Evolutionary conservation across 148 eudicot species (phyloP), one percentile per base, ranked within the genome.

Genomic region (Persicaria maculosa): DNA sequence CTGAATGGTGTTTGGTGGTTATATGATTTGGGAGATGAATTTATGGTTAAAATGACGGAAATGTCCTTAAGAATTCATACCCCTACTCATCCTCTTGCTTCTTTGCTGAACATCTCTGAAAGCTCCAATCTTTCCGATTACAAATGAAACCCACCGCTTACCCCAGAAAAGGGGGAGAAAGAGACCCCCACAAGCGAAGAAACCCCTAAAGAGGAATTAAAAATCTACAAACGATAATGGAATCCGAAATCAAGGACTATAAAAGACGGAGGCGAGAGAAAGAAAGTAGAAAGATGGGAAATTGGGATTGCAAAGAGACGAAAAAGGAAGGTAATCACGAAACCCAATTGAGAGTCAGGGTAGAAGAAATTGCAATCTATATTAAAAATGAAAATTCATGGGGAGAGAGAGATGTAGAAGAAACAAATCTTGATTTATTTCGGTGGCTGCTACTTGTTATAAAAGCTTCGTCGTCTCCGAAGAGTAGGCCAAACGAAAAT

Each of bases 291-390:
- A 5, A 44, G 72, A 45, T 7, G 50, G 0, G 25, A 69, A 46
- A 44, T 48, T 71, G 73, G 46, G 73, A 71, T 71, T 46, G 54
- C 36, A 71, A 47, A 48, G 50, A 46, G 73, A 19, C n/a, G 54
- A 71, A 17, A 31, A 3, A 46, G 53, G 19, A 47, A 71, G 54
- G 46, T 47, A 19, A 71, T 45, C 54, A 47, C 54, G 73, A 71
- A 45, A 71, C 73, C 50, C 22, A 3, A 16, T 65, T 9, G 73
- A 46, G 73, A 52, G 53, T 71, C 40, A 48, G 73, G 73, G 43
- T 46, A 46, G 73, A 71, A 45, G 36, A 45, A 48, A 71, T 71
- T 47, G 73, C 53, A 71, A 71, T 71, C 72, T 44, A 68, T n/a
- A n/a, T n/a, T n/a, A n/a, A n/a, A n/a, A n/a, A n/a, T n/a, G n/a